phyloP scores from a whole-genome alignment of 345 rosid genomes.

The Eucalyptus shirleyi region DNA sequence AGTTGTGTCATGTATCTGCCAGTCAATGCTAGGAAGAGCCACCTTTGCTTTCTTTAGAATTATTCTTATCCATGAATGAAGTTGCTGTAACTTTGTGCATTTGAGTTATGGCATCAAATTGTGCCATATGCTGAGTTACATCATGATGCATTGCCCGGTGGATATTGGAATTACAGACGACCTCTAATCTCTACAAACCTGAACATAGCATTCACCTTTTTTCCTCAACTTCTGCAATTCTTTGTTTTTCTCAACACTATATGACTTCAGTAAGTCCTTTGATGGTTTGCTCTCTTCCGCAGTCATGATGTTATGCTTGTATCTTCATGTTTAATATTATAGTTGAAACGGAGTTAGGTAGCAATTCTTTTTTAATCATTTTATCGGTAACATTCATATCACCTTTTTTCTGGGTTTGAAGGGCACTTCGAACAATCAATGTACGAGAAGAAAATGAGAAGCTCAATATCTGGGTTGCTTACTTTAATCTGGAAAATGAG shows the following conservation, averaged over 20 bases:
- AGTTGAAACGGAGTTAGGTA: not conserved
- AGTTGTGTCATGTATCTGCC: not conserved
- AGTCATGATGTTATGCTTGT: not conserved
- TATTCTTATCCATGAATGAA: not conserved
- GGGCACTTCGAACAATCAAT: conserved; percentile 87
- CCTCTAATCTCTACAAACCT: not conserved
- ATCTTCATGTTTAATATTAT: not conserved
- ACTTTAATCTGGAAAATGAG: conserved; percentile 88
- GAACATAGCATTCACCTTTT: not conserved
- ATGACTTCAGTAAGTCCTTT: not conserved
- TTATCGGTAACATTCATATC: not conserved
- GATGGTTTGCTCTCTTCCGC: not conserved
- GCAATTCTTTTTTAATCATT: not conserved
- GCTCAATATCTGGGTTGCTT: conserved; percentile 94
- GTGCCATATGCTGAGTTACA: not conserved
- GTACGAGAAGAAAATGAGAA: conserved; percentile 89
- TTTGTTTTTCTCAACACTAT: not conserved
- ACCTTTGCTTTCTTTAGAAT: not conserved
- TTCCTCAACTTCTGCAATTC: not conserved
- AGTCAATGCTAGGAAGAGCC: not conserved
- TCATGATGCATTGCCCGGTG: not conserved
- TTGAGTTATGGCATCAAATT: not conserved
- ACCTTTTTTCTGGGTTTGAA: conserved; percentile 7
- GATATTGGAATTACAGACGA: not conserved
- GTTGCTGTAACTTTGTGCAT: not conserved